Conservation (phyloP, 1,139 yeast species). For the Candida sp. region DNA sequence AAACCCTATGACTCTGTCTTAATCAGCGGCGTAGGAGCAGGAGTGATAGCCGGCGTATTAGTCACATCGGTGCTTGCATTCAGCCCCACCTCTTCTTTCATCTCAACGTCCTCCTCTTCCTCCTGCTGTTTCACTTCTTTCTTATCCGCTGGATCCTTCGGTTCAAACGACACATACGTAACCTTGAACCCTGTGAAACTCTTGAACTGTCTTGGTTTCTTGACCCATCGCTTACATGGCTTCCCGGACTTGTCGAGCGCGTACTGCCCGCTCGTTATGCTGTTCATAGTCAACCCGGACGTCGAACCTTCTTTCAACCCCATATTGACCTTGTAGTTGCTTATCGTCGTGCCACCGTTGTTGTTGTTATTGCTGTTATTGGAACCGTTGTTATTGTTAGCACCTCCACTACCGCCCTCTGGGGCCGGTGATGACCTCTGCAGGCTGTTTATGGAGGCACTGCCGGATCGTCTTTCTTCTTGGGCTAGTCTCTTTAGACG, state of each 20-base stretch:
- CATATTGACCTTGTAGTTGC: conserved; percentile 38
- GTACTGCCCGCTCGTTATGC: conserved; percentile 28
- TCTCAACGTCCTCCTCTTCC: background rate
- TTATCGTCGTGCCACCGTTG: conserved; percentile 18
- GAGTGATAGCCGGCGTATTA: conserved; percentile 1
- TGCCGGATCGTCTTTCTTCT: conserved; percentile 28
- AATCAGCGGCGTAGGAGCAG: background rate
- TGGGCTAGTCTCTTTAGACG: conserved; percentile 33
- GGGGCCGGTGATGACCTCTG: conserved; percentile 19
- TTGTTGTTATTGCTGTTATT: conserved; percentile 6
- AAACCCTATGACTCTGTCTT: background rate
- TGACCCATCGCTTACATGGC: conserved; percentile 56
- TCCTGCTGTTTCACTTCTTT: background rate
- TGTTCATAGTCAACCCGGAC: conserved; percentile 47
- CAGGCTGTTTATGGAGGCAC: conserved; percentile 15
- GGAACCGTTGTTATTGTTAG: background rate
- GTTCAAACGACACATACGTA: conserved; percentile 39
- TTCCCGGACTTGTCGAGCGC: conserved; percentile 53
- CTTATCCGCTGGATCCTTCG: conserved; percentile 15
- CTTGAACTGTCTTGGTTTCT: conserved; percentile 48
- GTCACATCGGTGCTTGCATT: conserved; percentile 1
- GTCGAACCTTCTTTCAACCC: conserved; percentile 48
- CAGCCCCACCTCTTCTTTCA: background rate
- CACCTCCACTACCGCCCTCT: conserved; percentile 3
- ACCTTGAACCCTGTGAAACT: conserved; percentile 66